phyloP scores from a whole-genome alignment of 257 asterid genomes.

The Solanum sparsipilum region DNA sequence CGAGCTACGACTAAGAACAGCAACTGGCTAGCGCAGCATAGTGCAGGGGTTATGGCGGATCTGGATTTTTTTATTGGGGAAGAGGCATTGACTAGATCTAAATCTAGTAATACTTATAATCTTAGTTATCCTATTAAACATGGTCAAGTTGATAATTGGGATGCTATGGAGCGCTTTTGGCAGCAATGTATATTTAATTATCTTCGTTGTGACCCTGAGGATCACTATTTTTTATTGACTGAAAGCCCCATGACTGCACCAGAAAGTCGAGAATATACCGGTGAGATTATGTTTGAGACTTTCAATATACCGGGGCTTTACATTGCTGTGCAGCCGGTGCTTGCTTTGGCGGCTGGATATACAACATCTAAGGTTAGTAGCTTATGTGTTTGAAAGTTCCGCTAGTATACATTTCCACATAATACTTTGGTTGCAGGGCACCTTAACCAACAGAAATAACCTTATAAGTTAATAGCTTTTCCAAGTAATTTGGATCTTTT shows the following conservation, averaged over 20 bases:
- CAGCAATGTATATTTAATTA: conserved; percentile 86
- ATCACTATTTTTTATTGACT: conserved; percentile 84
- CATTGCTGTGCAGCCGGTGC: conserved; percentile 96
- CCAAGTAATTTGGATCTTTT: background rate
- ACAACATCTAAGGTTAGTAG: conserved; percentile 78
- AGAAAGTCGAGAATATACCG: conserved; percentile 85
- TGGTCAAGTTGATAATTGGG: conserved; percentile 94
- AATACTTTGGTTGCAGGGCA: background rate
- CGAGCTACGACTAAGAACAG: conserved; percentile 53
- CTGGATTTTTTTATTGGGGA: conserved; percentile 82
- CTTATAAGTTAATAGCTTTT: background rate
- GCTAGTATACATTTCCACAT: background rate
- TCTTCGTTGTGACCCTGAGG: conserved; percentile 91
- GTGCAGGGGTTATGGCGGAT: conserved; percentile 97
- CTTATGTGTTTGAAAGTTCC: background rate
- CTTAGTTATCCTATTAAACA: conserved; percentile 76
- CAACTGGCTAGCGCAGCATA: conserved; percentile 74
- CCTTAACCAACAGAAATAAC: background rate
- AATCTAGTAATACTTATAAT: conserved; percentile 46
- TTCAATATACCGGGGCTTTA: conserved; percentile 89
- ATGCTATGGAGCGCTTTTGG: conserved; percentile 96
- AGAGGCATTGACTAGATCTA: conserved; percentile 76
- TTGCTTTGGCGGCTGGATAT: conserved; percentile 97
- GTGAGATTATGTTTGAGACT: conserved; percentile 97
- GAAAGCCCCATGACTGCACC: conserved; percentile 97